Percentiles rank a stretch among this genome's conserved stretches.
These are phyloP conservation scores for Rubus parviflorus DNA, from an alignment of 306 rosid species.

Conservation along the genomic window DNA sequence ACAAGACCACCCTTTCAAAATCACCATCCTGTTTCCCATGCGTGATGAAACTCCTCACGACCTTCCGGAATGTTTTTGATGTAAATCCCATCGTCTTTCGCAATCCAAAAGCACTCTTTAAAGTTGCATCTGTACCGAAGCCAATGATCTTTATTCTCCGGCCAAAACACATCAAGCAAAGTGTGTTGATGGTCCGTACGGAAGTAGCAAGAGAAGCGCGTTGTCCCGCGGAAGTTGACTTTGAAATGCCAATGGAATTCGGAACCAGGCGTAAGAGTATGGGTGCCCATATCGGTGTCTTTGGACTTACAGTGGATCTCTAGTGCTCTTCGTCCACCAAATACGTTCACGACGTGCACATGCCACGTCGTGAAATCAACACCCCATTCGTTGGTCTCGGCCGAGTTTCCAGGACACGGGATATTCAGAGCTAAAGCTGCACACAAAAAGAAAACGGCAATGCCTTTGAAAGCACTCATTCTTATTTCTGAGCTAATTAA, in stretches of 20 bases:
- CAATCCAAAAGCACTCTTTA: conserved; percentile 9
- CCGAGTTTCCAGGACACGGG: neutral
- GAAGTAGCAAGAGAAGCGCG: conserved; percentile 25
- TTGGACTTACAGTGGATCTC: conserved; percentile 4
- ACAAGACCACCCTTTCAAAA: too few relatives aligned
- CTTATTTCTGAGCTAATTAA: neutral
- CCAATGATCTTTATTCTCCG: neutral
- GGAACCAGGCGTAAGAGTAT: neutral
- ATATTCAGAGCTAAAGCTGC: neutral
- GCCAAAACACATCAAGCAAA: conserved; percentile 9
- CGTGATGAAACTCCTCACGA: neutral
- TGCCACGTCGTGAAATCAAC: neutral
- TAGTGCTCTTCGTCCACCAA: neutral
- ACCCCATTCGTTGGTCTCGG: neutral
- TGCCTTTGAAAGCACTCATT: neutral
- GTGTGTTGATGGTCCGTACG: neutral
- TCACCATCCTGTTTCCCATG: neutral
- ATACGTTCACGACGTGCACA: neutral
- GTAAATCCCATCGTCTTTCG: conserved; percentile 26
- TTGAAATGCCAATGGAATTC: conserved; percentile 20
- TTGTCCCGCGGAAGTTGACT: conserved; percentile 5
- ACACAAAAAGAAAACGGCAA: neutral
- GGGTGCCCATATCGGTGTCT: neutral
- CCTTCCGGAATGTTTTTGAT: neutral
- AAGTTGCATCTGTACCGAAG: neutral